Conservation (phyloP, 2,329 filamentous ascomycete species). For the Berkeleyomyces rouxiae region DNA sequence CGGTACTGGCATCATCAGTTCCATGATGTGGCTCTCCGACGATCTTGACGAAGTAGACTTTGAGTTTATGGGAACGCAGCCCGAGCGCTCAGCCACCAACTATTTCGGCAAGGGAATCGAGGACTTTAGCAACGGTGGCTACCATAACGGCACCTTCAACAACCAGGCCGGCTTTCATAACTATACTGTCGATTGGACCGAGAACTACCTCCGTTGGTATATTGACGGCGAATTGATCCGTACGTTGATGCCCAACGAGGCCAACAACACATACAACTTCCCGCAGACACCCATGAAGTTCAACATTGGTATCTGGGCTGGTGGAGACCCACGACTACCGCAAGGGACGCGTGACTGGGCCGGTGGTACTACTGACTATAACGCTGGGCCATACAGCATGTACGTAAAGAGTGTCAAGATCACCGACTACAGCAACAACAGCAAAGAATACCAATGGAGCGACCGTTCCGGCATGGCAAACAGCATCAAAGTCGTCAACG, state of each 20-base stretch:
- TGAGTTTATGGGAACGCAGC: conserved; percentile 59
- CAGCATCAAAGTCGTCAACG: conserved; percentile 43
- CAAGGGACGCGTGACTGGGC: conserved; percentile 50
- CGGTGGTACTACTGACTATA: conserved; percentile 51
- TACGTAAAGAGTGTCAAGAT: conserved; percentile 43
- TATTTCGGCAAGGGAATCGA: conserved; percentile 63
- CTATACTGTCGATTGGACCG: conserved; percentile 60
- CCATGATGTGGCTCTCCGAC: conserved; percentile 69
- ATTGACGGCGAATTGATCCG: conserved; percentile 53
- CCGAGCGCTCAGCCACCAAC: conserved; percentile 49
- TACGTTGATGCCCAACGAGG: conserved; percentile 42
- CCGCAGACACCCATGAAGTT: conserved; percentile 65
- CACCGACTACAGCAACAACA: conserved; percentile 41
- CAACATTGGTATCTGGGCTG: conserved; percentile 50
- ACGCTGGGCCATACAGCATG: conserved; percentile 54
- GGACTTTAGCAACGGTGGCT: conserved; percentile 44
- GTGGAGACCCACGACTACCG: conserved; percentile 38
- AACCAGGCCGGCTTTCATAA: conserved; percentile 51
- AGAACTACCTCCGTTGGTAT: conserved; percentile 47
- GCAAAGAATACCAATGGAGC: conserved; percentile 46
- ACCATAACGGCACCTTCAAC: conserved; percentile 36
- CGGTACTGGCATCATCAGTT: conserved; percentile 62
- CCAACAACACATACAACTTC: conserved; percentile 45
- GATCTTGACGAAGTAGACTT: conserved; percentile 80
- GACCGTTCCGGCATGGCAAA: conserved; percentile 45